Evolutionary conservation across 306 rosid species (phyloP).

Genomic region (Acacia crassicarpa): DNA sequence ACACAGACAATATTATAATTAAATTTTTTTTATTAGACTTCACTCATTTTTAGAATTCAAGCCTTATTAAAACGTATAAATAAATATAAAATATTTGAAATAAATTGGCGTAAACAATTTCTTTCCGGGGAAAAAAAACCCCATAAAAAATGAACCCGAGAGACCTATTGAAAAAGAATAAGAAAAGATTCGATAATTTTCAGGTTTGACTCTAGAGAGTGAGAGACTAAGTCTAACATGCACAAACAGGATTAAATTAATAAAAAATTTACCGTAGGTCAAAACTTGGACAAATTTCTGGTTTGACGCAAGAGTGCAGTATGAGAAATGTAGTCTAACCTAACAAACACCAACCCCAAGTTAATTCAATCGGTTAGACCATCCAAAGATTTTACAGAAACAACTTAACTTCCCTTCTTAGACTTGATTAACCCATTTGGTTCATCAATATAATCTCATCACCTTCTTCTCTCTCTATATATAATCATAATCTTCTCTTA

Average conservation of each 20-base stretch:
- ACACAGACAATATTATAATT: no score
- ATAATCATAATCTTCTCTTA: not conserved
- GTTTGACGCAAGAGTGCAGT: not conserved
- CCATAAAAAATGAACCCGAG: no score
- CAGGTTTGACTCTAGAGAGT: not conserved
- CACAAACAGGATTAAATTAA: not conserved
- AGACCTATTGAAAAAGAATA: not conserved
- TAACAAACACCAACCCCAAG: slow-evolving; percentile 47
- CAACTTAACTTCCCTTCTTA: slow-evolving; percentile 36
- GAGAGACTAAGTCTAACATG: no score
- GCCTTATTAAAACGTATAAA: no score
- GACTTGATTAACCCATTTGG: slow-evolving; percentile 38
- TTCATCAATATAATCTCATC: slow-evolving; percentile 21
- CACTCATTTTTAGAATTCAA: no score
- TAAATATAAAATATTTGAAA: no score
- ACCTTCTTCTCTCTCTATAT: slow-evolving; percentile 14
- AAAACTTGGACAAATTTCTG: not conserved
- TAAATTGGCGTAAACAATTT: no score
- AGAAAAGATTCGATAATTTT: not conserved
- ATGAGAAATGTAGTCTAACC: slow-evolving; percentile 36
- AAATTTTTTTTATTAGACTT: no score
- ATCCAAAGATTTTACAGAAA: slow-evolving; percentile 38
- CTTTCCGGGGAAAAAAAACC: no score
- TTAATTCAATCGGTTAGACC: slow-evolving; percentile 52
- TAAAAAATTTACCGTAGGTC: not conserved